Evolutionary conservation across 2,329 filamentous ascomycete genomes (phyloP).

Genomic region (Aspergillus pseudotamarii): DNA sequence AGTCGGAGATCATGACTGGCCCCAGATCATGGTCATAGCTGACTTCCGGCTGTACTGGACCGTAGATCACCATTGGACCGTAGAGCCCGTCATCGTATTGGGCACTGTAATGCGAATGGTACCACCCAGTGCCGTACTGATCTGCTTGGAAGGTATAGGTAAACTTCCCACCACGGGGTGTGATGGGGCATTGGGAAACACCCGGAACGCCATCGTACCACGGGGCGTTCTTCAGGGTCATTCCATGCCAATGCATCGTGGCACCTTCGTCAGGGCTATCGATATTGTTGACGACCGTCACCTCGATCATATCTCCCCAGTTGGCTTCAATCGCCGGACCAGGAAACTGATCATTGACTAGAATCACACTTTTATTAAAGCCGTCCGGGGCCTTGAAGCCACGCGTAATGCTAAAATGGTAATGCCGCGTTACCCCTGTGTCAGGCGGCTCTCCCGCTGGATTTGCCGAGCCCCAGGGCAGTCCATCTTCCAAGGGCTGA

Average conservation of each 20-base stretch:
- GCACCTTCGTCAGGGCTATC: conserved; percentile 23
- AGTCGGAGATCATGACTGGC: conserved; percentile 41
- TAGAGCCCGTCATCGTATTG: conserved; percentile 17
- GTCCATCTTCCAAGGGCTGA: neutral
- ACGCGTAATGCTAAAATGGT: conserved; percentile 31
- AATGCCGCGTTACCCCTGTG: conserved; percentile 32
- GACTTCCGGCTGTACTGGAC: neutral
- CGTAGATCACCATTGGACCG: too few species aligned
- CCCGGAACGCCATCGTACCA: conserved; percentile 24
- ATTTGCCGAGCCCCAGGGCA: neutral
- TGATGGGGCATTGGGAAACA: conserved; percentile 38
- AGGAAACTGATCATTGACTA: conserved; percentile 32
- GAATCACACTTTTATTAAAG: conserved; percentile 26
- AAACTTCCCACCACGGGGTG: too few species aligned
- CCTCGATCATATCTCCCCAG: conserved; percentile 34
- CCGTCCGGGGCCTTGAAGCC: conserved; percentile 33
- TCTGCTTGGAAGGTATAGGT: conserved; percentile 29
- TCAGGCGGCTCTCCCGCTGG: conserved; percentile 11
- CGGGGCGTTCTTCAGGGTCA: conserved; percentile 28
- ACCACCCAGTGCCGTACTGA: conserved; percentile 32
- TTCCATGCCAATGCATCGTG: conserved; percentile 30
- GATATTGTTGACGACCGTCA: conserved; percentile 26
- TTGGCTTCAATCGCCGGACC: conserved; percentile 38
- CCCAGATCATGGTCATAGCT: conserved; percentile 30
- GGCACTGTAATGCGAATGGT: conserved; percentile 32